These are phyloP conservation scores for Geosmithia morbida DNA, from an alignment of 2,329 filamentous ascomycete species.

Conservation along the genomic window DNA sequence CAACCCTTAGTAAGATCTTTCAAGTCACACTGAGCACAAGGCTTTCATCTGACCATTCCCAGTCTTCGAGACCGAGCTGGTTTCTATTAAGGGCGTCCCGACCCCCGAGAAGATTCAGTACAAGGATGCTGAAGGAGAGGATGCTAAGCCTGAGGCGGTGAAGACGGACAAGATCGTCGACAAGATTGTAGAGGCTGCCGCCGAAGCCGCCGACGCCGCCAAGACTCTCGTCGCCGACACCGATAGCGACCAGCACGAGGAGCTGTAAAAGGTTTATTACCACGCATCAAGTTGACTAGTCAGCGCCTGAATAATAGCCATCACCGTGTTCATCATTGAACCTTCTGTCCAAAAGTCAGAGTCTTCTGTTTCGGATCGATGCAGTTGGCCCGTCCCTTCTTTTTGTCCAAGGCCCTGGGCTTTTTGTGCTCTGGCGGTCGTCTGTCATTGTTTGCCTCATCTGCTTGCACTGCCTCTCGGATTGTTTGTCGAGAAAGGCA, in stretches of 20 bases:
- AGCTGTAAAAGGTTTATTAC: slow-evolving; percentile 25
- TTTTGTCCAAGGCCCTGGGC: slow-evolving; percentile 19
- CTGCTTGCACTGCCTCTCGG: slow-evolving; percentile 59
- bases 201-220: slow-evolving; percentile 34
- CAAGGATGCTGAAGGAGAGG: slow-evolving; percentile 11
- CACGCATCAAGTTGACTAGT: not conserved
- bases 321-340: not conserved
- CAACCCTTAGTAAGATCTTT: slow-evolving; percentile 51
- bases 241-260: slow-evolving; percentile 43
- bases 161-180: slow-evolving; percentile 18
- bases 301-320: not conserved
- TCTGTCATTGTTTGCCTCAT: slow-evolving; percentile 11
- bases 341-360: slow-evolving; percentile 31
- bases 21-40: not conserved
- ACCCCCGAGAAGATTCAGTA: slow-evolving; percentile 21
- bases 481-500: slow-evolving; percentile 83
- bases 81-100: slow-evolving; percentile 65
- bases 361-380: slow-evolving; percentile 34
- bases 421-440: slow-evolving; percentile 20
- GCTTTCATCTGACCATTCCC: not conserved
- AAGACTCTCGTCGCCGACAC: slow-evolving; percentile 38
- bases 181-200: slow-evolving; percentile 29
- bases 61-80: slow-evolving; percentile 87
- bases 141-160: slow-evolving; percentile 7
- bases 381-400: slow-evolving; percentile 17